These are phyloP conservation scores for Abrus precatorius DNA, from an alignment of 306 rosid genomes.

Conservation along the genomic window DNA sequence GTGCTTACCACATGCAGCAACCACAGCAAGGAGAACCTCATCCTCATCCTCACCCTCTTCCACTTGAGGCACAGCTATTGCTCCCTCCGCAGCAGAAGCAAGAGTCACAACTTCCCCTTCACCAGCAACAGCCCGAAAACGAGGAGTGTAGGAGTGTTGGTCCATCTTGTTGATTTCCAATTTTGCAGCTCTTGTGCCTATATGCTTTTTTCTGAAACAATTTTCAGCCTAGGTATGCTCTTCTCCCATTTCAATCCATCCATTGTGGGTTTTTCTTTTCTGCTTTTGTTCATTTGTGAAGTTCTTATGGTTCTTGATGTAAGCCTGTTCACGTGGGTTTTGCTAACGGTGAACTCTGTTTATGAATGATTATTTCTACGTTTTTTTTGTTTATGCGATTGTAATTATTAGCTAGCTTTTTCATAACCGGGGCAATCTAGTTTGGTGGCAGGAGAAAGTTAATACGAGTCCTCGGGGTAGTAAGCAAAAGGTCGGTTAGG, in stretches of 20 bases:
- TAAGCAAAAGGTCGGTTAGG: slow-evolving; percentile 54
- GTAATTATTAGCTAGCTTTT: slow-evolving; percentile 49
- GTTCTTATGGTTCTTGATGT: slow-evolving; percentile 21
- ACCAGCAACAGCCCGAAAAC: slow-evolving; percentile 58
- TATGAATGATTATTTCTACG: slow-evolving; percentile 54
- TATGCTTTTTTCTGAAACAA: slow-evolving; percentile 47
- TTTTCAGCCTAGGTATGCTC: slow-evolving; percentile 63
- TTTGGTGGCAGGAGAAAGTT: slow-evolving; percentile 57
- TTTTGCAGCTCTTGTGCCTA: slow-evolving; percentile 46
- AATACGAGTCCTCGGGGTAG: slow-evolving; percentile 51
- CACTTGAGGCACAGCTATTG: slow-evolving; percentile 71
- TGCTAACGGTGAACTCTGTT: slow-evolving; percentile 48
- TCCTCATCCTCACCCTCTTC: slow-evolving; percentile 51
- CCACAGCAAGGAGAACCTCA: slow-evolving; percentile 52
- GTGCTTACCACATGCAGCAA: slow-evolving; percentile 66
- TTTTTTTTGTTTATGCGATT: slow-evolving; percentile 36
- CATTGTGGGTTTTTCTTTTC: background rate
- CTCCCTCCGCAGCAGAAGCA: slow-evolving; percentile 70
- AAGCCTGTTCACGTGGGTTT: slow-evolving; percentile 46
- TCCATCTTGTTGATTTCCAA: slow-evolving; percentile 65
- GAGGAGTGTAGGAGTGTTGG: slow-evolving; percentile 75
- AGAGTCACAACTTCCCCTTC: slow-evolving; percentile 50
- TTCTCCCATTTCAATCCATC: slow-evolving; percentile 2
- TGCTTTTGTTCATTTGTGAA: background rate
- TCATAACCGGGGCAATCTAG: slow-evolving; percentile 50